Percentiles rank a stretch among this genome's conserved stretches.
These are phyloP conservation scores for Mrakiaceae sp. DNA, from an alignment of 1,284 basidiomycete species.

Conservation along the genomic window DNA sequence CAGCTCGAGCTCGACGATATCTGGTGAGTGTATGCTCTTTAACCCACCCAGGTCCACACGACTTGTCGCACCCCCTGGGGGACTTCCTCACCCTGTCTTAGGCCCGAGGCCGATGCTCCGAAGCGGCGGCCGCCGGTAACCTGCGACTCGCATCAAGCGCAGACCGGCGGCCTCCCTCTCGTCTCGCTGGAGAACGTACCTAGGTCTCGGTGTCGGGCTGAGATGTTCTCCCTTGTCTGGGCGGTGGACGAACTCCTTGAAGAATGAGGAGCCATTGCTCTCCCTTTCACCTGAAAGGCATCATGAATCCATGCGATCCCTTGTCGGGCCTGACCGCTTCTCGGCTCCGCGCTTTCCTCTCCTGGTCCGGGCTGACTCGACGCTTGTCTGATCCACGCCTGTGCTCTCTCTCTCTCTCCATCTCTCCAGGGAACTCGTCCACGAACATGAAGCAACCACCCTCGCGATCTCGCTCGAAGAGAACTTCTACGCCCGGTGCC, in stretches of 20 bases:
- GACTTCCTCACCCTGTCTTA: too few species aligned
- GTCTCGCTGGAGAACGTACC: background rate
- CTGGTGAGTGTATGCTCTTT: constrained; percentile 1
- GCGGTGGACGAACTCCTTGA: too few species aligned
- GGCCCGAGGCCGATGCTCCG: too few species aligned
- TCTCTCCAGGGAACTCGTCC: background rate
- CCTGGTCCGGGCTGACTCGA: background rate
- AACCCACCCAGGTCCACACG: too few species aligned
- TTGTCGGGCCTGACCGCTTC: too few species aligned
- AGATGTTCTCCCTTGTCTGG: too few species aligned
- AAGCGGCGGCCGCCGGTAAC: background rate
- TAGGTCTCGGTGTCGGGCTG: background rate
- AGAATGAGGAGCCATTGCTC: too few species aligned
- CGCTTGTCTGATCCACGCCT: background rate
- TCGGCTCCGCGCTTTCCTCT: background rate
- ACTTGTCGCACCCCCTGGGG: background rate
- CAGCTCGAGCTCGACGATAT: constrained; percentile 14
- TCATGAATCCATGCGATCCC: background rate
- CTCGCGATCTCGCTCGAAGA: constrained; percentile 1
- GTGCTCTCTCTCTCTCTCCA: background rate
- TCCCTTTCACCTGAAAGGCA: too few species aligned
- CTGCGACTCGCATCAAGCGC: background rate
- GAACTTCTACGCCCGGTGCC: constrained; percentile 9
- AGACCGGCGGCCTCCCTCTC: background rate
- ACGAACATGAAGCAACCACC: background rate